Base-by-base conservation (phyloP, 1,284 basidiomycete genomes). In the Quambalaria eucalypti region DNA sequence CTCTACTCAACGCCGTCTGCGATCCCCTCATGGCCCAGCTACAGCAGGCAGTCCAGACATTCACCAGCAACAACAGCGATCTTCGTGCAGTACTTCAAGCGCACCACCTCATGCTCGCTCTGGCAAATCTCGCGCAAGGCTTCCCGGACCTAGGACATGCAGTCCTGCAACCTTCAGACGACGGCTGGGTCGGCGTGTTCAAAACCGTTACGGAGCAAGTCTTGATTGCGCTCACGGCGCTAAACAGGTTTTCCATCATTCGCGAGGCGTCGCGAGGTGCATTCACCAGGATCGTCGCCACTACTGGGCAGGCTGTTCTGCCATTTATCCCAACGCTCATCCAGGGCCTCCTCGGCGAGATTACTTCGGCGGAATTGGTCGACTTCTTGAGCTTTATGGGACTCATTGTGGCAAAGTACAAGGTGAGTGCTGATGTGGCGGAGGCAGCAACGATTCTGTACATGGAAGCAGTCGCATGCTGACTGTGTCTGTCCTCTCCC, bases 351-450 rank as follows among this genome's bases (percentile, higher is more conserved):
- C 82, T 99, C 48, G 82, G 85, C 5, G 88, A 96, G 68, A 91
- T 95, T 64, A 91, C 93, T 62, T 86, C 90, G 0, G 83, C 85
- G 7, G 95, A 99, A 77, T 79, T 99, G 57, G 85, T 88, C 42
- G 95, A 99, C 72, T 95, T 98, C 71, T 85, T 98, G 80, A 87
- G 86, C 72, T 98, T 99, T 79, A 86, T 98, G 55, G 85, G 85
- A 7, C 80, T 96, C 21, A 79, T 98, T 56, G 87, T 93, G 58
- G 90, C 95, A 77, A 89, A 88, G 72, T 84, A 98, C 62, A 88
- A 90, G 81, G 90, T 90, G 60, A 64, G n/a, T n/a, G n/a, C n/a
- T n/a, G n/a, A n/a, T n/a, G n/a, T n/a, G n/a, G n/a, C n/a, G n/a
- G n/a, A n/a, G n/a, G n/a, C n/a, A 81, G n/a, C n/a, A n/a, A n/a